These are phyloP conservation scores for Apiospora phragmitis DNA, from an alignment of 2,329 filamentous ascomycete species.

Conservation along the genomic window DNA sequence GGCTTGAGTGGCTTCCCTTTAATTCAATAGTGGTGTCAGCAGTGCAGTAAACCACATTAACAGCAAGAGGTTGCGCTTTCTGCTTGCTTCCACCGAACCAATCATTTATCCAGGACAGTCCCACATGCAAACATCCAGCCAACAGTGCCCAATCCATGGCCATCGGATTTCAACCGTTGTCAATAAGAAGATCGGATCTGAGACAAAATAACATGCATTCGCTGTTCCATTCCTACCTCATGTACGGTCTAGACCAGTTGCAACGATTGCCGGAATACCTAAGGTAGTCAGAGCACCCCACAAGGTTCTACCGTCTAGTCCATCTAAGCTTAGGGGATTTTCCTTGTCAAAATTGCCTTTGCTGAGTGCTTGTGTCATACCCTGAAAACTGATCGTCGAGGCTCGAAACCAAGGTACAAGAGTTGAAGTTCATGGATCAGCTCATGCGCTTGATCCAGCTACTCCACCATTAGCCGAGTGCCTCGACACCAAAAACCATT, in stretches of 20 bases:
- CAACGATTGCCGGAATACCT: not conserved
- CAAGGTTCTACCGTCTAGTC: not conserved
- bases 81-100: not conserved
- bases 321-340: not conserved
- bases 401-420: not conserved
- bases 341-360: not conserved
- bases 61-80: not conserved
- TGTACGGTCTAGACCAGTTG: not conserved
- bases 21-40: not conserved
- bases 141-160: not conserved
- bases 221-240: not conserved
- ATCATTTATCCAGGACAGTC: not conserved
- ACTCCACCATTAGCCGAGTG: not conserved
- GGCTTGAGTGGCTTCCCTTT: not conserved
- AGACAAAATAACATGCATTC: not conserved
- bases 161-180: not conserved
- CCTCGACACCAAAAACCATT: not conserved
- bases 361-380: not conserved
- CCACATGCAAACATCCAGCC: conserved; percentile 1
- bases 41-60: not conserved
- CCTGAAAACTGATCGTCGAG: not conserved
- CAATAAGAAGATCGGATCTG: conserved; percentile 1
- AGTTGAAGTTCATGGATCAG: not conserved
- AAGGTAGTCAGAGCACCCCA: not conserved
- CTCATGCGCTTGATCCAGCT: not conserved